These are phyloP conservation scores for Fusarium sambucinum DNA, from an alignment of 2,329 filamentous ascomycete species.

Conservation along the genomic window DNA sequence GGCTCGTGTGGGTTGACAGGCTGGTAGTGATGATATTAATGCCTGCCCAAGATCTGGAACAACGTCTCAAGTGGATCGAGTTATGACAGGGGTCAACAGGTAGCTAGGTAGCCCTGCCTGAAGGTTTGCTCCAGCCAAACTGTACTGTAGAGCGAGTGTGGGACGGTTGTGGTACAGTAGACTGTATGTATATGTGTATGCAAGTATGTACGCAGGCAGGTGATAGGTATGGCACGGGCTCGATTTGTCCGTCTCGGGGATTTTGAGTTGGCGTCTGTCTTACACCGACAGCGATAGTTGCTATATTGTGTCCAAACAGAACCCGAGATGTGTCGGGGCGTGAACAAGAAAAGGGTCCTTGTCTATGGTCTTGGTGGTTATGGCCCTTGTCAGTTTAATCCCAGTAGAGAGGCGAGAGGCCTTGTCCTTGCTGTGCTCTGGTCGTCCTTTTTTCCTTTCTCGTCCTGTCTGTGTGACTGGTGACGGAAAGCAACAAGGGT, in stretches of 20 bases:
- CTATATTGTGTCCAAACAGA: slow-evolving; percentile 21
- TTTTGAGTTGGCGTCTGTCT: slow-evolving; percentile 47
- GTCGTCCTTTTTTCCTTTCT: slow-evolving; percentile 35
- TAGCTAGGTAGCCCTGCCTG: slow-evolving; percentile 14
- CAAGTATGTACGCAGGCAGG: not conserved
- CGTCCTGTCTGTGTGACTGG: slow-evolving; percentile 35
- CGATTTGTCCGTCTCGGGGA: slow-evolving; percentile 37
- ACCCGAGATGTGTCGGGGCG: slow-evolving; percentile 27
- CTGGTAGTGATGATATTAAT: slow-evolving; percentile 40
- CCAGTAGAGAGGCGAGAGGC: slow-evolving; percentile 11
- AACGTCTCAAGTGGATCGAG: slow-evolving; percentile 45
- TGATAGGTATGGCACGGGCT: slow-evolving; percentile 25
- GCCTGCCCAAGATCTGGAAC: slow-evolving; percentile 46
- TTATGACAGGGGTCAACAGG: slow-evolving; percentile 31
- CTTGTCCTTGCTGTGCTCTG: slow-evolving; percentile 36
- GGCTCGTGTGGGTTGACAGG: slow-evolving; percentile 39
- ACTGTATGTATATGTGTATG: not conserved
- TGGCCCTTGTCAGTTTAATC: slow-evolving; percentile 27
- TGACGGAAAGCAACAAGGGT: slow-evolving; percentile 35
- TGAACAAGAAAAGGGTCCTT: slow-evolving; percentile 22
- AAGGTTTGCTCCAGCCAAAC: slow-evolving; percentile 28
- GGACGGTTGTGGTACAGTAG: slow-evolving; percentile 3
- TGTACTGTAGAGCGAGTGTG: slow-evolving; percentile 15
- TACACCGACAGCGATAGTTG: slow-evolving; percentile 37
- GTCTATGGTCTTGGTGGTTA: slow-evolving; percentile 16